These are phyloP conservation scores for Amanita rubescens DNA, from an alignment of 768 basidiomycete species.

Conservation along the genomic window DNA sequence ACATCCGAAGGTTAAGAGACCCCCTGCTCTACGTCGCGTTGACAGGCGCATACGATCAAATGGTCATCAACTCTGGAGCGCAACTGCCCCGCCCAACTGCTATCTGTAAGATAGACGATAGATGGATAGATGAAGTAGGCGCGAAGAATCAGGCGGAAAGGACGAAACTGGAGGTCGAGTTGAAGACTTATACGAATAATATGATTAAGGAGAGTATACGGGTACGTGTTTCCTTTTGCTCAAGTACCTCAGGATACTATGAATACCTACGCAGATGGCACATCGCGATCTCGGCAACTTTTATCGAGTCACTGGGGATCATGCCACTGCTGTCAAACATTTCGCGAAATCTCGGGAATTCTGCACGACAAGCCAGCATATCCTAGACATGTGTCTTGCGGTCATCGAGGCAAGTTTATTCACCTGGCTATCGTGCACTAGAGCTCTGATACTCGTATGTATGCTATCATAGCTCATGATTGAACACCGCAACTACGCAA, in stretches of 20 bases:
- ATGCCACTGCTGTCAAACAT: conserved; percentile 63
- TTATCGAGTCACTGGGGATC: conserved; percentile 68
- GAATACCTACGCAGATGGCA: conserved; percentile 59
- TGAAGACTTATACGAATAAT: conserved; percentile 92
- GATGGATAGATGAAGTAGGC: conserved; percentile 66
- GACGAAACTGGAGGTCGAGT: conserved; percentile 84
- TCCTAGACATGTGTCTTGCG: conserved; percentile 88
- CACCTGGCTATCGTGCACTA: not conserved
- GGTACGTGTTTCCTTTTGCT: conserved; percentile 35
- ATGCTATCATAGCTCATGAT: conserved; percentile 61
- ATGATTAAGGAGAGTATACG: conserved; percentile 99
- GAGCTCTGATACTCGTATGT: not conserved
- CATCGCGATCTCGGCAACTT: conserved; percentile 84
- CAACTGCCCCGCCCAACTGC: conserved; percentile 20
- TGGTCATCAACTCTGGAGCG: conserved; percentile 13
- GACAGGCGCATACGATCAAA: conserved; percentile 48
- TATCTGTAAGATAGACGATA: conserved; percentile 45
- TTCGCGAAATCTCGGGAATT: conserved; percentile 91
- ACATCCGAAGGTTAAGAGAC: conserved; percentile 65
- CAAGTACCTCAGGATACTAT: conserved; percentile 1
- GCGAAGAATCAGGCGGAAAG: conserved; percentile 66
- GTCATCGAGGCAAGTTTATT: conserved; percentile 56
- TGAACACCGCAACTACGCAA: conserved; percentile 80
- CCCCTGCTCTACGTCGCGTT: conserved; percentile 47
- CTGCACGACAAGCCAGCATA: conserved; percentile 84